Base-by-base conservation (phyloP, 192 early-diverging fungal genomes). In the Allomyces javanicus region DNA sequence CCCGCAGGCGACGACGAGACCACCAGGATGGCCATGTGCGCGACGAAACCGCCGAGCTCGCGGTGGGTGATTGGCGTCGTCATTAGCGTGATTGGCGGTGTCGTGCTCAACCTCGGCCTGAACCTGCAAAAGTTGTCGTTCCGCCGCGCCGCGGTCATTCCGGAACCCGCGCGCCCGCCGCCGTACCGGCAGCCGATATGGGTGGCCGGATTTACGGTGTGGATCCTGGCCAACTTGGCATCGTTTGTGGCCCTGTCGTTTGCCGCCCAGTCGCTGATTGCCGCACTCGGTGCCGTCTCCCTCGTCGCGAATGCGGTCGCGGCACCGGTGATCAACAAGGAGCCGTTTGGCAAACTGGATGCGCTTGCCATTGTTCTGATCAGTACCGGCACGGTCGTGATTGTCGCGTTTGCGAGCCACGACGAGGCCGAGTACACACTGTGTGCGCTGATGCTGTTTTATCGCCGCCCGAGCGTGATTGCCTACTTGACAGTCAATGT, bases 301-400 rank as follows among this genome's bases (percentile, higher is more conserved):
- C 76, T 91, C n/a, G 87, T 91, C 17, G 80, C 85, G 3, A 91
- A 91, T 65, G 84, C 89, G 43, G 83, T 91, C 62, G 73, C 87
- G 21, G 89, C 89, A 9, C 89, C 89, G 3, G 66, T 86, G 11
- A 74, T 91, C 62, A 88, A 91, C 75, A 78, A 83, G 67, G 87
- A 91, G 65, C 75, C 75, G 27, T 81, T 87, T 58, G 76, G 81
- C 4, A 70, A 76, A 71, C 83, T 74, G 69, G 89, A 91, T 66
- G 44, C 87, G 24, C 79, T 86, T 25, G 87, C 87, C 0, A 83
- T 89, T 65, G 76, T 81, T 43, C 76, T 91, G 40, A 91, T 91
- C 68, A 84, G 87, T 25, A 81, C 74, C 10, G 89, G 89, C 19
- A 84, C 83, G 26, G 80, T 85, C 7, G 71, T 90, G 21, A 83